Percentiles rank a stretch among this genome's conserved stretches.
These are phyloP conservation scores for Euphrasia arctica DNA, from an alignment of 305 asterid species.

Conservation along the genomic window DNA sequence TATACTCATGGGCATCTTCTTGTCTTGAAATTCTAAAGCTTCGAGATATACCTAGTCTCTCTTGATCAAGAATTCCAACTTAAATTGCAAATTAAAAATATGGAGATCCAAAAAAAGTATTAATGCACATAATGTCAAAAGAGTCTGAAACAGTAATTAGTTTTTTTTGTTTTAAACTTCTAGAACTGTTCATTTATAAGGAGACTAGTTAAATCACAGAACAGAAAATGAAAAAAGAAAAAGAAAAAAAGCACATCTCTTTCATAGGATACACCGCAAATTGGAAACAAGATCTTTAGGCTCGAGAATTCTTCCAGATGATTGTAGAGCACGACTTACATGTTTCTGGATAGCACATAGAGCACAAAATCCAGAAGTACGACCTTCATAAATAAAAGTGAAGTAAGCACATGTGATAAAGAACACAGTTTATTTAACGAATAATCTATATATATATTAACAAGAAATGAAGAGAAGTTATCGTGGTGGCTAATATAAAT, in stretches of 20 bases:
- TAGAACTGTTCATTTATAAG: conserved; percentile 5
- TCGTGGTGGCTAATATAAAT: too few species aligned
- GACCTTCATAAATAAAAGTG: conserved; percentile 57
- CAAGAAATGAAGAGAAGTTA: too few species aligned
- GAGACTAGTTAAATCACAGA: background rate
- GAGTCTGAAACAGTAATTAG: conserved; percentile 6
- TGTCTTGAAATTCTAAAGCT: conserved; percentile 87
- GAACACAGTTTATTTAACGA: too few species aligned
- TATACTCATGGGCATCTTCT: conserved; percentile 99
- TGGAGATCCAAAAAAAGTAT: background rate
- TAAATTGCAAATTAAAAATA: conserved; percentile 16
- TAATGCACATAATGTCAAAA: conserved; percentile 1
- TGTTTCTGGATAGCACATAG: conserved; percentile 96
- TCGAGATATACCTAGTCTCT: conserved; percentile 78
- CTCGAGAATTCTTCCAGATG: conserved; percentile 87
- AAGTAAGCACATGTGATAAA: conserved; percentile 1
- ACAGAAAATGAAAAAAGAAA: too few species aligned
- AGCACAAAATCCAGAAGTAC: conserved; percentile 93
- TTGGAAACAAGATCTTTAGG: conserved; percentile 98
- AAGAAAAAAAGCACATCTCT: too few species aligned
- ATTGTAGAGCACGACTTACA: conserved; percentile 93
- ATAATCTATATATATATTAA: too few species aligned
- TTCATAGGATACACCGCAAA: conserved; percentile 79
- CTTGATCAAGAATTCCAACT: conserved; percentile 46
- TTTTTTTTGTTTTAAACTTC: background rate